Evolutionary conservation across 371 early-diverging fungal genomes (phyloP).

Genomic region (Mucor irregularis): DNA sequence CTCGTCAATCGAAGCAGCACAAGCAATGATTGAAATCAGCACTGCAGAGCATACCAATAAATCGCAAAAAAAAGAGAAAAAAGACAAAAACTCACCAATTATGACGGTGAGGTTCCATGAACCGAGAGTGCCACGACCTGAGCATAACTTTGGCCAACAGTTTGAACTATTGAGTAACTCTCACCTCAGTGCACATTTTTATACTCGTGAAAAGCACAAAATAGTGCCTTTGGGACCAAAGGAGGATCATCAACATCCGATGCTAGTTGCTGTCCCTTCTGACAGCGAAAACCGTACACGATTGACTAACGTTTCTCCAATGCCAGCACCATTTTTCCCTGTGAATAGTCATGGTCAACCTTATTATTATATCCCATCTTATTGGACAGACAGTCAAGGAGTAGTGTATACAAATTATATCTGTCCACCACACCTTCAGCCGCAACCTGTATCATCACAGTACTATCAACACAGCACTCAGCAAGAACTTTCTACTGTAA

Average conservation of each 20-base stretch:
- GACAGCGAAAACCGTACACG: no score
- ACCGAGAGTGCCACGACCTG: constrained; percentile 11
- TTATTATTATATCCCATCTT: neutral
- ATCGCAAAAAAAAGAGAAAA: neutral
- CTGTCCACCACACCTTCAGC: neutral
- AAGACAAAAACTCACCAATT: constrained; percentile 26
- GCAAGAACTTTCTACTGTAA: no score
- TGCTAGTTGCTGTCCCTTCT: no score
- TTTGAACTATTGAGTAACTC: neutral
- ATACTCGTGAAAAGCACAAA: neutral
- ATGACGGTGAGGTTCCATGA: constrained; percentile 23
- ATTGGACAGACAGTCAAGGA: constrained; percentile 1
- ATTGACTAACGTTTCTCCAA: no score
- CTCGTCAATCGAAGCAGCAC: constrained; percentile 80
- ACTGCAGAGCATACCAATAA: no score
- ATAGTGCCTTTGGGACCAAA: neutral
- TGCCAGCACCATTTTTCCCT: no score
- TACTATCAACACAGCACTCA: no score
- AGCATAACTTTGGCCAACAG: constrained; percentile 11
- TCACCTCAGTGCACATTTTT: constrained; percentile 1
- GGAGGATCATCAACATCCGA: no score
- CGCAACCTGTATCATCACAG: no score
- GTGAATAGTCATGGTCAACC: neutral
- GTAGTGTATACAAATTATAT: neutral
- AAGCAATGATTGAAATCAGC: constrained; percentile 85